Conservation (phyloP, 2,329 filamentous ascomycete genomes). For the Monilinia polystroma region DNA sequence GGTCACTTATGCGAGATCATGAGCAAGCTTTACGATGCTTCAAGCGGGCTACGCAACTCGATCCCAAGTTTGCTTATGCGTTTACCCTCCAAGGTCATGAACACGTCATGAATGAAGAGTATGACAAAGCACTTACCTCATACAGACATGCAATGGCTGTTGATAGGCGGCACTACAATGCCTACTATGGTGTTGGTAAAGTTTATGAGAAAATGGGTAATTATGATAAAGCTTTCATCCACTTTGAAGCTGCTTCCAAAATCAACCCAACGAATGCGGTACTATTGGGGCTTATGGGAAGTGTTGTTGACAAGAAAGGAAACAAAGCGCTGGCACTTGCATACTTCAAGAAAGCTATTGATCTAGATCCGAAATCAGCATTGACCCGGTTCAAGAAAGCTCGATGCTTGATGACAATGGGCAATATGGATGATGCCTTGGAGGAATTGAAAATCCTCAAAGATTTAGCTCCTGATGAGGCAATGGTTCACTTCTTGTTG, state of each 20-base stretch:
- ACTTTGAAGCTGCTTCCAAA: constrained; percentile 81
- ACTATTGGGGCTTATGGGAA: constrained; percentile 87
- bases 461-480: constrained; percentile 88
- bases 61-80: constrained; percentile 89
- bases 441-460: constrained; percentile 84
- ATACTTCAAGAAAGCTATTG: constrained; percentile 80
- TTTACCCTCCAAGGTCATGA: constrained; percentile 96
- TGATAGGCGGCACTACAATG: constrained; percentile 90
- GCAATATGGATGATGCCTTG: constrained; percentile 68
- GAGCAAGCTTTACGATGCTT: constrained; percentile 95
- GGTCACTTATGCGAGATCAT: constrained; percentile 87
- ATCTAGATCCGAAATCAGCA: constrained; percentile 76
- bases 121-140: constrained; percentile 85
- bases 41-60: constrained; percentile 86
- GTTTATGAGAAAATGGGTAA: constrained; percentile 90
- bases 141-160: constrained; percentile 85
- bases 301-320: constrained; percentile 84
- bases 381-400: constrained; percentile 93
- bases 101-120: constrained; percentile 93
- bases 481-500: constrained; percentile 92
- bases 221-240: constrained; percentile 84
- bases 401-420: constrained; percentile 75
- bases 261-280: constrained; percentile 96
- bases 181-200: constrained; percentile 86
- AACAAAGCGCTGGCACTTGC: constrained; percentile 78